A percentile compares a stretch with the other conserved stretches of the same genome.
Conservation (phyloP, 225 moss, liverwort and hornwort genomes). For the Marchantia polymorpha region DNA sequence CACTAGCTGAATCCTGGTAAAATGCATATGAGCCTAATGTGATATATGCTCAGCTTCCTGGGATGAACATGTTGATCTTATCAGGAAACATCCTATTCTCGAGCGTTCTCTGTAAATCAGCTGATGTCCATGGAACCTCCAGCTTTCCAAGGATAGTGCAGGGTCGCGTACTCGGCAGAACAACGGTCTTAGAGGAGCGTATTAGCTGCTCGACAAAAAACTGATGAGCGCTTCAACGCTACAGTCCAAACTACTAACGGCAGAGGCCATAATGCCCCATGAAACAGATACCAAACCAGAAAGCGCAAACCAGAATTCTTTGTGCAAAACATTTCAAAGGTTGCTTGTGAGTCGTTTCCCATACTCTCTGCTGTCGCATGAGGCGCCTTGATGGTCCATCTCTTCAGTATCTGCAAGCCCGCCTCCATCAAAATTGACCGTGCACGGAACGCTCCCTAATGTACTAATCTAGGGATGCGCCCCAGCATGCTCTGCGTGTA, state of each 20-base stretch:
- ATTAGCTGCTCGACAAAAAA: background rate
- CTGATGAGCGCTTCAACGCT: background rate
- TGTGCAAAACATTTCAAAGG: conserved; percentile 8
- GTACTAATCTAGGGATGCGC: conserved; percentile 24
- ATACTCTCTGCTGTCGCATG: conserved; percentile 47
- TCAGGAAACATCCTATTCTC: background rate
- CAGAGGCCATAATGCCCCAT: conserved; percentile 8
- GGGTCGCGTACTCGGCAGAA: background rate
- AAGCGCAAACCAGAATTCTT: conserved; percentile 4
- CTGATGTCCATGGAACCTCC: background rate
- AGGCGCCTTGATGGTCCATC: conserved; percentile 50
- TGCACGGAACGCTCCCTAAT: conserved; percentile 25
- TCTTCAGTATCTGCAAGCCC: conserved; percentile 48
- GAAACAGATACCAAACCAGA: background rate
- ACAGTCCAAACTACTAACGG: background rate
- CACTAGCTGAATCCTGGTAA: background rate
- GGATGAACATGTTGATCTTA: background rate
- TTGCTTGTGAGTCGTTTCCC: conserved; percentile 28
- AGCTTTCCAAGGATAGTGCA: background rate
- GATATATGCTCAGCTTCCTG: background rate
- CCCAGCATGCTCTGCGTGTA: conserved; percentile 25
- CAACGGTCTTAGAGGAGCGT: background rate
- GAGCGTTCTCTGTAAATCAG: background rate
- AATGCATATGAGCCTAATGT: background rate
- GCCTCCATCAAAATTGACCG: conserved; percentile 41